Evolutionary conservation across 306 rosid species (phyloP).

Genomic region (Gleditsia sinensis): DNA sequence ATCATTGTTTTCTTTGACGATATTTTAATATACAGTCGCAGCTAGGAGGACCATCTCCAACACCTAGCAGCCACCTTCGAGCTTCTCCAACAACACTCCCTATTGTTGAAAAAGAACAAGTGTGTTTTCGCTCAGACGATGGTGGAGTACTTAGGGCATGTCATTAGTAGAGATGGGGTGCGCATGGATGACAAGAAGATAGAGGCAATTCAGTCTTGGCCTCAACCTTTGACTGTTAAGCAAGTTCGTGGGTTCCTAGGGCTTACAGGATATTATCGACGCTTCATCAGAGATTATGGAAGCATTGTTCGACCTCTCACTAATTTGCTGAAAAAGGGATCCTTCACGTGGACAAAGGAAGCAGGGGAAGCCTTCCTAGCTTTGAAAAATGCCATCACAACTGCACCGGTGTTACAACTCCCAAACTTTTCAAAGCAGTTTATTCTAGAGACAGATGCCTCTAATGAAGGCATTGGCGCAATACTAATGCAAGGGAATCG

Average conservation of each 20-base stretch:
- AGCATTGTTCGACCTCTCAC: neutral
- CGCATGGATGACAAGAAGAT: neutral
- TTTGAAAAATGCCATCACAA: too few species aligned
- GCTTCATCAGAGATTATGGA: neutral
- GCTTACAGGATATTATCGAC: too few species aligned
- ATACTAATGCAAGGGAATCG: too few species aligned
- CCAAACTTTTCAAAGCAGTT: neutral
- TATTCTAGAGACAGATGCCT: too few species aligned
- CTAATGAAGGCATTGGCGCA: too few species aligned
- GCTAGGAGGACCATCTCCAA: neutral
- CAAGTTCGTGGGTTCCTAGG: too few species aligned
- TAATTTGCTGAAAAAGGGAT: neutral
- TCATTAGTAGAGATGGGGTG: neutral
- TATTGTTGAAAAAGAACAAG: neutral
- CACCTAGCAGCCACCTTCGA: neutral
- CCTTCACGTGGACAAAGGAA: too few species aligned
- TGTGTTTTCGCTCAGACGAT: neutral
- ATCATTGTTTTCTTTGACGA: neutral
- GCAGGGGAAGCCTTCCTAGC: too few species aligned
- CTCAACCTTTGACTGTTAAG: neutral
- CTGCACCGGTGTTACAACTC: neutral
- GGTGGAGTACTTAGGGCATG: neutral
- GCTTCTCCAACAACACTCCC: neutral
- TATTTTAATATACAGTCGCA: neutral
- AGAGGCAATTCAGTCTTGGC: neutral